Conservation (phyloP, 805 yeast species). For the Ogataea minuta region DNA sequence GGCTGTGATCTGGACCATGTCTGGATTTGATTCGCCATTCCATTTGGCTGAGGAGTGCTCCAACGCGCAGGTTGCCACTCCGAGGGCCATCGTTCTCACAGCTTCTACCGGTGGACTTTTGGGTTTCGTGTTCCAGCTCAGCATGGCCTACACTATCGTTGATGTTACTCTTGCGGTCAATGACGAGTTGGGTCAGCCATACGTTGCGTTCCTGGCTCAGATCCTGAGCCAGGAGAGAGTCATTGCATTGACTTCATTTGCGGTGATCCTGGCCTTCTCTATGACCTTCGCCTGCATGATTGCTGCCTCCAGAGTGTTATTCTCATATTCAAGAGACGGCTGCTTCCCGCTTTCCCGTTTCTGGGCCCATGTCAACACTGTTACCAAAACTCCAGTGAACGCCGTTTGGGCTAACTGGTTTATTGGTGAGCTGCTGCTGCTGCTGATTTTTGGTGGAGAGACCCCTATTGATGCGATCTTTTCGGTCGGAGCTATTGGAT, state of each 20-base stretch:
- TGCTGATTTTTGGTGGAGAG: slow-evolving; percentile 61
- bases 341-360: slow-evolving; percentile 58
- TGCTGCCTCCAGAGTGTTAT: slow-evolving; percentile 63
- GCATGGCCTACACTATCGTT: slow-evolving; percentile 59
- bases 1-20: slow-evolving; percentile 66
- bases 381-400: slow-evolving; percentile 58
- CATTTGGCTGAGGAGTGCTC: slow-evolving; percentile 69
- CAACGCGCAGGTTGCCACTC: slow-evolving; percentile 62
- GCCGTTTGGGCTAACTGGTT: slow-evolving; percentile 58
- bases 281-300: slow-evolving; percentile 57
- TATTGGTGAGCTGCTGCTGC: slow-evolving; percentile 52
- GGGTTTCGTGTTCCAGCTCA: slow-evolving; percentile 56
- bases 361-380: slow-evolving; percentile 48
- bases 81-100: slow-evolving; percentile 60
- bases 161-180: slow-evolving; percentile 44
- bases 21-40: slow-evolving; percentile 72
- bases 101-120: slow-evolving; percentile 51
- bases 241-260: slow-evolving; percentile 40
- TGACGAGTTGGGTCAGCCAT: slow-evolving; percentile 58
- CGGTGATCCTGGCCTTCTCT: slow-evolving; percentile 41
- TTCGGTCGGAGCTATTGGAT: slow-evolving; percentile 69
- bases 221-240: slow-evolving; percentile 42
- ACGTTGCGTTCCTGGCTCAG: slow-evolving; percentile 52
- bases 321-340: slow-evolving; percentile 64
- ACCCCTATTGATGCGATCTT: slow-evolving; percentile 66